Evolutionary conservation across 148 eudicot species (phyloP).

Genomic region (Camellia japonica): DNA sequence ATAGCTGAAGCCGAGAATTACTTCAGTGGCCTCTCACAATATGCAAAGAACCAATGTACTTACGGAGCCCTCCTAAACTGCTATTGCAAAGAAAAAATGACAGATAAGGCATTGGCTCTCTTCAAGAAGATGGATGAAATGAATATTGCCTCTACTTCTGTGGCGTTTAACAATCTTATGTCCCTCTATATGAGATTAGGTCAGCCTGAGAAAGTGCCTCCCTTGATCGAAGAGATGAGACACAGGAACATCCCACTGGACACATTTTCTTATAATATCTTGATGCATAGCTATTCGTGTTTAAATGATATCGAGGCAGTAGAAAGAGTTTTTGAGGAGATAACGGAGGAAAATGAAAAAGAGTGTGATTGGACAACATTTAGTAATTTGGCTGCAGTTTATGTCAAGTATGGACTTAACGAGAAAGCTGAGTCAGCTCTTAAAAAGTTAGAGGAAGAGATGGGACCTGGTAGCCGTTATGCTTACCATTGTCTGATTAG

Average conservation of each 20-base stretch:
- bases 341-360: slow-evolving; percentile 21
- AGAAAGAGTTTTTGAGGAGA: slow-evolving; percentile 65
- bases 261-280: slow-evolving; percentile 37
- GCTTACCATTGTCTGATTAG: not conserved
- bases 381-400: slow-evolving; percentile 51
- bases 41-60: slow-evolving; percentile 30
- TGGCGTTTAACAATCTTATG: slow-evolving; percentile 59
- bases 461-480: slow-evolving; percentile 27
- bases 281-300: slow-evolving; percentile 53
- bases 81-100: slow-evolving; percentile 52
- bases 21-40: slow-evolving; percentile 48
- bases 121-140: slow-evolving; percentile 56
- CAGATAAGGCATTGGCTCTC: slow-evolving; percentile 55
- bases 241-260: slow-evolving; percentile 36
- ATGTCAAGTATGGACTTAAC: slow-evolving; percentile 38
- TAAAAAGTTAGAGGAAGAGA: slow-evolving; percentile 39
- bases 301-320: slow-evolving; percentile 54
- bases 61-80: slow-evolving; percentile 66
- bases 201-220: slow-evolving; percentile 64
- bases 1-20: slow-evolving; percentile 60
- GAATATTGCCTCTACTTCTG: slow-evolving; percentile 21
- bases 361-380: slow-evolving; percentile 52
- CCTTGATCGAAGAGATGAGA: slow-evolving; percentile 61
- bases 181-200: slow-evolving; percentile 44
- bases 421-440: slow-evolving; percentile 57